phyloP scores from a whole-genome alignment of 2,329 filamentous ascomycete genomes.

The Fusarium sp. region DNA sequence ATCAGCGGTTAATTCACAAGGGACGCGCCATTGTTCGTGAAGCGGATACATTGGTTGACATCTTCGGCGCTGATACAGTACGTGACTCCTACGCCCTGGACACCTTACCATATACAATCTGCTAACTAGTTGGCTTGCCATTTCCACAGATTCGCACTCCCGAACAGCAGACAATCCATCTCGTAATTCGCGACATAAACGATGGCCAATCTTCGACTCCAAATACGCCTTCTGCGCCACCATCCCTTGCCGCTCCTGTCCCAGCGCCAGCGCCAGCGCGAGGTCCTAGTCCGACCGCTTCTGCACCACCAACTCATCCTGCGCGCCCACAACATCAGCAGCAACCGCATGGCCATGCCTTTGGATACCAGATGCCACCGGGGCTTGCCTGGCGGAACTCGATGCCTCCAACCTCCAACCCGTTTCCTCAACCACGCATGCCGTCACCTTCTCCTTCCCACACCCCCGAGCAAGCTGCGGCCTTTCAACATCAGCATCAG shows the following conservation, averaged over 20 bases:
- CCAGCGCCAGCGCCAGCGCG: conserved; percentile 29
- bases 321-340: conserved; percentile 38
- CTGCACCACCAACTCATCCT: conserved; percentile 36
- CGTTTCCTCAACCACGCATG: conserved; percentile 46
- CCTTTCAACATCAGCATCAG: conserved; percentile 55
- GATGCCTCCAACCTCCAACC: conserved; percentile 42
- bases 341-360: conserved; percentile 31
- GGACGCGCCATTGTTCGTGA: conserved; percentile 67
- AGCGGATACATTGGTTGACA: conserved; percentile 64
- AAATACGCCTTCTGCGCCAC: conserved; percentile 26
- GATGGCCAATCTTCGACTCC: conserved; percentile 47
- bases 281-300: conserved; percentile 44
- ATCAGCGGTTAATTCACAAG: conserved; percentile 70
- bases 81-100: background rate
- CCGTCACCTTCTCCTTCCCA: conserved; percentile 48
- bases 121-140: conserved; percentile 32
- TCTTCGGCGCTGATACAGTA: conserved; percentile 68
- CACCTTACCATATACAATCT: conserved; percentile 12
- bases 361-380: conserved; percentile 46
- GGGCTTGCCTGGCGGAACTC: conserved; percentile 46
- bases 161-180: conserved; percentile 64
- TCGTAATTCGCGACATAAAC: conserved; percentile 59
- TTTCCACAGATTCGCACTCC: conserved; percentile 53
- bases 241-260: conserved; percentile 5
- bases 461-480: conserved; percentile 46